Percentiles rank a stretch among this genome's conserved stretches.
phyloP scores from a whole-genome alignment of 164 flowering plant species.

The grape (Vitis vinifera) region DNA sequence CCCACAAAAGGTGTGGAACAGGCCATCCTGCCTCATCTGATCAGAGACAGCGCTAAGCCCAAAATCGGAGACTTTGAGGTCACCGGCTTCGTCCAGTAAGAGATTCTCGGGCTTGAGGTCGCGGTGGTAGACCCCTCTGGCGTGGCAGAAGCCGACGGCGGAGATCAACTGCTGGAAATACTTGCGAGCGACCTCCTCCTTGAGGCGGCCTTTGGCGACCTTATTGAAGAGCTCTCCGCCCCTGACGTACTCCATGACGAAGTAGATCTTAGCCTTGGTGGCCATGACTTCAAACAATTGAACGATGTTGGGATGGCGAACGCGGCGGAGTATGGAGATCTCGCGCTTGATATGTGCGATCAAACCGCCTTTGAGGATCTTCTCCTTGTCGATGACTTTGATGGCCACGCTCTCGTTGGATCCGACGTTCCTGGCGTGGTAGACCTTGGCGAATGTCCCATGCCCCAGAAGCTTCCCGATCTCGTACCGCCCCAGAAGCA shows the following conservation, averaged over 20 bases:
- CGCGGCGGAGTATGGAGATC: slow-evolving; percentile 73
- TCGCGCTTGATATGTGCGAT: slow-evolving; percentile 75
- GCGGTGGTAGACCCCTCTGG: slow-evolving; percentile 72
- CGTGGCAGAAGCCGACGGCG: slow-evolving; percentile 77
- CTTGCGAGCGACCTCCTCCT: slow-evolving; percentile 67
- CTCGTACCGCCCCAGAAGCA: slow-evolving; percentile 61
- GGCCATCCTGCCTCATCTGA: slow-evolving; percentile 72
- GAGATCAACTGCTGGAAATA: slow-evolving; percentile 78
- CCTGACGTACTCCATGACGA: slow-evolving; percentile 75
- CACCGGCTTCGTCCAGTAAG: slow-evolving; percentile 64
- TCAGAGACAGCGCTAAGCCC: slow-evolving; percentile 77
- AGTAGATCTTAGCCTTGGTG: slow-evolving; percentile 73
- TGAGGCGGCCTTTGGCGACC: slow-evolving; percentile 69
- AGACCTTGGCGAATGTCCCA: slow-evolving; percentile 78
- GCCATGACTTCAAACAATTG: slow-evolving; percentile 85
- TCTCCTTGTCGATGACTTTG: slow-evolving; percentile 80
- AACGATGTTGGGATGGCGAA: slow-evolving; percentile 77
- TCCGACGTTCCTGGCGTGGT: slow-evolving; percentile 55
- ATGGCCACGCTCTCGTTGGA: slow-evolving; percentile 64
- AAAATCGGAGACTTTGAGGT: slow-evolving; percentile 72
- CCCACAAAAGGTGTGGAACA: slow-evolving; percentile 82
- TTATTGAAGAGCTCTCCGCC: slow-evolving; percentile 82
- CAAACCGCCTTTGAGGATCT: slow-evolving; percentile 60
- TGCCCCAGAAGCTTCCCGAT: slow-evolving; percentile 69
- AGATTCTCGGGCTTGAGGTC: slow-evolving; percentile 83